Evolutionary conservation across 2,329 filamentous ascomycete species (phyloP).

Genomic region (Daldinia eschscholtzii): DNA sequence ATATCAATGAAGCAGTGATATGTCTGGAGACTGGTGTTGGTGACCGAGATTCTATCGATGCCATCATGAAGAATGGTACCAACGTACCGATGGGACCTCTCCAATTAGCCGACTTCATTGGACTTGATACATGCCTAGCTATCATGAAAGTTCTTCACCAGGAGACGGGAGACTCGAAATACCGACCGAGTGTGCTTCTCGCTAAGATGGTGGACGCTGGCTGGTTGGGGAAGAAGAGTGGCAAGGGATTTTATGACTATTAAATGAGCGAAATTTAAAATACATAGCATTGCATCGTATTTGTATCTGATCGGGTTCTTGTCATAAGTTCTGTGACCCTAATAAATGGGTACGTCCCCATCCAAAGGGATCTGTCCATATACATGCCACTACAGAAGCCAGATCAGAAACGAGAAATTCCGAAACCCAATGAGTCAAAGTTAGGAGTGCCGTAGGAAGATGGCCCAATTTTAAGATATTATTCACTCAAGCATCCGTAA

Average conservation of each 20-base stretch:
- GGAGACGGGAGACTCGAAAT: slow-evolving; percentile 96
- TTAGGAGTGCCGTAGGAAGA: not conserved
- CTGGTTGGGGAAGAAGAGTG: slow-evolving; percentile 97
- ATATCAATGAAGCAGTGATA: slow-evolving; percentile 96
- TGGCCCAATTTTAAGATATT: not conserved
- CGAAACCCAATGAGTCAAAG: not conserved
- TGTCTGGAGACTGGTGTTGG: slow-evolving; percentile 95
- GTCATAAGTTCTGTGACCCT: not conserved
- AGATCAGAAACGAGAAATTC: not conserved
- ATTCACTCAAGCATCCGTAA: not conserved
- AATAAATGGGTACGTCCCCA: not conserved
- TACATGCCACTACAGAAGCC: not conserved
- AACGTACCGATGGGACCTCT: slow-evolving; percentile 98
- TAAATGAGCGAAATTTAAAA: slow-evolving; percentile 53
- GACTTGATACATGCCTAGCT: slow-evolving; percentile 92
- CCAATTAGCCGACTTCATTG: slow-evolving; percentile 95
- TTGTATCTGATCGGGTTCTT: not conserved
- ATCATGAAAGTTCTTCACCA: slow-evolving; percentile 96
- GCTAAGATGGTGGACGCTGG: slow-evolving; percentile 98
- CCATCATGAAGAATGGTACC: slow-evolving; percentile 99
- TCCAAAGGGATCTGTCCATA: not conserved
- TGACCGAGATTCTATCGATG: slow-evolving; percentile 90
- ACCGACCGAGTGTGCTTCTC: slow-evolving; percentile 87
- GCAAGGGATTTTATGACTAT: slow-evolving; percentile 96
- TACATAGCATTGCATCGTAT: not conserved